Conservation (phyloP, 78 protist genomes). For the Cavenderia fasciculata region DNA sequence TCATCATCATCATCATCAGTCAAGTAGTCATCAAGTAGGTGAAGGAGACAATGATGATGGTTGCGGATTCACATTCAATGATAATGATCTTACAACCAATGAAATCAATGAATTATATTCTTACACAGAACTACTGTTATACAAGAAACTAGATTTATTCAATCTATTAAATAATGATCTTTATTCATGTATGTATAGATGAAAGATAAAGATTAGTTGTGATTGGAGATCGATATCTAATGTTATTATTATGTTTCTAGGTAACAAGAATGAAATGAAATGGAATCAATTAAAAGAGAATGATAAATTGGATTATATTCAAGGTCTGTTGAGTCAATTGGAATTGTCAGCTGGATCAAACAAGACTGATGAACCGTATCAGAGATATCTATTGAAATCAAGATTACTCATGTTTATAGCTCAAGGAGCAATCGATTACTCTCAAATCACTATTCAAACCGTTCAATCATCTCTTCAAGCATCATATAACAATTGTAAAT, state of each 20-base stretch:
- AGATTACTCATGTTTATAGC: conserved; percentile 52
- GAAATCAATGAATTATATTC: conserved; percentile 68
- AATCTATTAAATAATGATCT: not conserved
- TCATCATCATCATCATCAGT: too few species aligned
- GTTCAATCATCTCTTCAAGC: too few species aligned
- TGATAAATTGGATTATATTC: conserved; percentile 35
- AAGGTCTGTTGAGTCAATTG: not conserved
- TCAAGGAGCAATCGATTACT: conserved; percentile 25
- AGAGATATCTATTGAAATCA: conserved; percentile 25
- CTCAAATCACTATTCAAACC: not conserved
- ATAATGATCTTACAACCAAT: conserved; percentile 3
- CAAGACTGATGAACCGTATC: not conserved
- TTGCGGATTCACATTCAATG: not conserved
- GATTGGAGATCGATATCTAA: too few species aligned
- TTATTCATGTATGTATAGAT: conserved; percentile 5
- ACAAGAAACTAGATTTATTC: conserved; percentile 26
- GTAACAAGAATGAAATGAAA: not conserved
- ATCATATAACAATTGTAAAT: conserved; percentile 17
- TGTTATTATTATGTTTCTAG: too few species aligned
- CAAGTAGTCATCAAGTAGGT: too few species aligned
- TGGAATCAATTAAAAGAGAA: conserved; percentile 25
- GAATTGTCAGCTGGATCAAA: conserved; percentile 45
- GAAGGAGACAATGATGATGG: not conserved
- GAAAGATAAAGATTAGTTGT: too few species aligned
- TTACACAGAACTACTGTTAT: conserved; percentile 21